These are phyloP conservation scores for Nemophila menziesii DNA, from an alignment of 257 asterid species.

Conservation along the genomic window DNA sequence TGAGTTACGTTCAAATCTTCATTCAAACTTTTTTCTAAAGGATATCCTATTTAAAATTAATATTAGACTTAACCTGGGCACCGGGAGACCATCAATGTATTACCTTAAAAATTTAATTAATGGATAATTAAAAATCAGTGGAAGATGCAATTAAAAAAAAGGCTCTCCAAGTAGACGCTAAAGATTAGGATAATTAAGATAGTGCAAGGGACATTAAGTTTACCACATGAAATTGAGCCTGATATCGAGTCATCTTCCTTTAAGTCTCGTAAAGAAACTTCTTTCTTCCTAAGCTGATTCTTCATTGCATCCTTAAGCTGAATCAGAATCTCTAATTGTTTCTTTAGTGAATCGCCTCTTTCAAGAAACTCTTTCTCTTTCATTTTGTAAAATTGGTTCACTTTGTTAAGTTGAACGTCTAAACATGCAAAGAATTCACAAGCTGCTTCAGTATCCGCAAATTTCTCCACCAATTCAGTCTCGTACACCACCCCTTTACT, in stretches of 20 bases:
- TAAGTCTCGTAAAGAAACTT: slow-evolving; percentile 21
- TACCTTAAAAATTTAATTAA: too few species aligned
- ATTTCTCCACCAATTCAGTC: slow-evolving; percentile 61
- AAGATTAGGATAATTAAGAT: too few species aligned
- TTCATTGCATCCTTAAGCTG: slow-evolving; percentile 50
- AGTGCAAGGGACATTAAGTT: neutral
- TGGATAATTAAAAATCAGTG: too few species aligned
- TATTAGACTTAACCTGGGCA: too few species aligned
- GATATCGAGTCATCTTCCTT: slow-evolving; percentile 52
- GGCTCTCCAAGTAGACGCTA: too few species aligned
- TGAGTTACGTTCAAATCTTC: too few species aligned
- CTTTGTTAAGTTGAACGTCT: slow-evolving; percentile 81
- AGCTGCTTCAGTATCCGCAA: slow-evolving; percentile 53
- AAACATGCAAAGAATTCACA: slow-evolving; percentile 54
- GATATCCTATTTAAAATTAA: too few species aligned
- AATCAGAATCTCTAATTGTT: slow-evolving; percentile 64
- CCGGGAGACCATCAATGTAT: too few species aligned
- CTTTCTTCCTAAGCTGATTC: slow-evolving; percentile 23
- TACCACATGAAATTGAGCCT: slow-evolving; percentile 80
- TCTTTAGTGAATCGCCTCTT: slow-evolving; percentile 57
- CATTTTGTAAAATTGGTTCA: slow-evolving; percentile 56
- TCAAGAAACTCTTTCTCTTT: slow-evolving; percentile 77
- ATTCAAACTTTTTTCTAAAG: too few species aligned
- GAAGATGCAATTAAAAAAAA: too few species aligned
- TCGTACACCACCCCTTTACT: slow-evolving; percentile 52